Base-by-base conservation (phyloP, 345 rosid species). In the Brassica nigra region DNA sequence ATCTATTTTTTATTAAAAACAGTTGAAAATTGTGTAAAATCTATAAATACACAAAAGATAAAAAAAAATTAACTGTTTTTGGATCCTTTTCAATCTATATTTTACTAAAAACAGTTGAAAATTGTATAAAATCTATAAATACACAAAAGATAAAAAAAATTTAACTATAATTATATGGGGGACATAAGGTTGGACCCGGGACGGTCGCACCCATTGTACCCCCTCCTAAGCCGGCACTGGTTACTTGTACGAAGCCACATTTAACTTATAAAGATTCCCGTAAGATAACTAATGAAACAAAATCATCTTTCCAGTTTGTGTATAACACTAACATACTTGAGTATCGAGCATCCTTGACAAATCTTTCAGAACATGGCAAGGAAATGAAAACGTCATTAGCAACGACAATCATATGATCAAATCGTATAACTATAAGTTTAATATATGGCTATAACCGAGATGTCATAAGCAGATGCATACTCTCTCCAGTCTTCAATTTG, bases 341-440 rank as follows among this genome's bases (percentile, higher is more conserved):
- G 85, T 85, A 86, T 95, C 99, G 52, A 95, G 88, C 99, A 93
- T 89, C 80, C 90, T 89, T 11, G 99, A 96, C 90, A 96, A 96
- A 85, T 96, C 98, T 90, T 93, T 96, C 73, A 93, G 97, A 74
- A 96, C 99, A 71, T 89, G 91, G 65, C 86, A 89, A 59, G 90
- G 97, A 80, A n/a, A 76, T 39, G 20, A 74, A 30, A 69, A 33
- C 20, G 28, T 67, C 66, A 62, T 69, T 34, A 74, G 15, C 66
- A 69, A 74, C 34, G 14, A 69, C 59, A 62, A 47, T 54, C n/a
- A 66, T 23, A 62, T 36, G 27, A 28, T 30, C 54, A 78, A 27
- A 23, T n/a, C 29, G 44, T 47, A 61, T 23, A 23, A 23, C 27
- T 23, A 23, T 23, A 9, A 44, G 12, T 23, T 37, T 4, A 71